Conservation (phyloP, 208 protist genomes). For the Trypanosoma melophagium region DNA sequence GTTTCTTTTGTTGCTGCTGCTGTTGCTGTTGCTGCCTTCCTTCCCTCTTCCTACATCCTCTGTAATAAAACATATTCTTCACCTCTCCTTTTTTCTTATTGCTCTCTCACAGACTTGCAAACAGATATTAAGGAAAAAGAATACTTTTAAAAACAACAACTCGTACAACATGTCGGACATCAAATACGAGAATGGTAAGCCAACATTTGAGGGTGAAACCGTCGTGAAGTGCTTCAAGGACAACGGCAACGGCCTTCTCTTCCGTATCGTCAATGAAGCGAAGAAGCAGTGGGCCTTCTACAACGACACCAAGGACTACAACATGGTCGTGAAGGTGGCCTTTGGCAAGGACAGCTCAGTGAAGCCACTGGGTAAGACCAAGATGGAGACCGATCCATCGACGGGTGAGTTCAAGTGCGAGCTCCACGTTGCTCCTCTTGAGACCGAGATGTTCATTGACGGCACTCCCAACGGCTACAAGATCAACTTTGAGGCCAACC, state of each 20-base stretch:
- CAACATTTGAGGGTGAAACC: constrained; percentile 48
- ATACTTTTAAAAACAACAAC: background rate
- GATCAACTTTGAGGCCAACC: constrained; percentile 74
- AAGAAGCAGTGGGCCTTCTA: constrained; percentile 85
- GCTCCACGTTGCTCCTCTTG: constrained; percentile 47
- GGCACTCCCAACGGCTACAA: constrained; percentile 81
- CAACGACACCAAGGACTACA: constrained; percentile 81
- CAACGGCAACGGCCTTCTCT: constrained; percentile 82
- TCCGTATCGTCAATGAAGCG: constrained; percentile 76
- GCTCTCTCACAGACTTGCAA: background rate
- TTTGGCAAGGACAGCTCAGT: constrained; percentile 80
- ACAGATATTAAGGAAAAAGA: background rate
- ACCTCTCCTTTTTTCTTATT: background rate
- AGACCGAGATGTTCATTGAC: constrained; percentile 78
- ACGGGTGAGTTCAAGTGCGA: constrained; percentile 67
- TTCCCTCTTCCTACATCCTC: too few relatives aligned
- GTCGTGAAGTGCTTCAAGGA: constrained; percentile 79
- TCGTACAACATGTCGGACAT: constrained; percentile 46
- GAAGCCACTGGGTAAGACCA: constrained; percentile 54
- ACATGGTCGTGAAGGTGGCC: constrained; percentile 67
- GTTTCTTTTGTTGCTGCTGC: too few relatives aligned
- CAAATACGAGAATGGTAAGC: constrained; percentile 66
- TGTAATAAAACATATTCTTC: too few relatives aligned
- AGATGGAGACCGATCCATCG: constrained; percentile 44
- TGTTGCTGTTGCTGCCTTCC: too few relatives aligned